Base-by-base conservation (phyloP, 2,329 filamentous ascomycete genomes). In the Pseudogymnoascus pannorum region DNA sequence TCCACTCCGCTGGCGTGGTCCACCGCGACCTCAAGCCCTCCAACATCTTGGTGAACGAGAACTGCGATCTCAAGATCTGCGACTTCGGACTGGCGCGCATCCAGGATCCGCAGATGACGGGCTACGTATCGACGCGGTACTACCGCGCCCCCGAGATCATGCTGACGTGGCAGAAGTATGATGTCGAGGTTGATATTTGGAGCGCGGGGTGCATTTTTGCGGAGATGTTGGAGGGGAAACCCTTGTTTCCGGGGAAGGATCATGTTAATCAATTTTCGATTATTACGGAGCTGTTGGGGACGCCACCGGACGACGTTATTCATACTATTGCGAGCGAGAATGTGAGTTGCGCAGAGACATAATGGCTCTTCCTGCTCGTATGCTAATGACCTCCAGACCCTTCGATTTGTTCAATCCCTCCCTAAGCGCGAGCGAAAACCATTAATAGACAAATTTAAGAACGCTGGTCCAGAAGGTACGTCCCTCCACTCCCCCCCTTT, bases 161-260 rank as follows among this genome's bases (percentile, higher is more conserved):
- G 94, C 91, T 99, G 73, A 97, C 94, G 66, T 99, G 94, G 94
- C 94, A 99, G 81, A 99, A 99, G 79, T 99, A 99, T 77, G 94
- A 99, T 69, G 87, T 97, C 57, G 94, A 97, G 78, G 94, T 99
- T 62, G 94, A 99, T 74, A 96, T 99, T 73, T 99, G 94, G 94
- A 97, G 94, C 74, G 93, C 93, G 16, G 94, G 94, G 64, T 99
- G 94, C 77, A 99, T 99, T 73, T 97, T 99, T 70, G 94, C 94
- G 42, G 94, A 99, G 78, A 99, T 99, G 94, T 83, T 99, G 63
- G 93, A 97, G 78, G 94, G 94, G 73, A 97, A 97, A 79, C 94
- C 94, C 31, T 79, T 99, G 20, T 99, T 99, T 81, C 94, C 94
- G 0, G 94, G 94, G 74, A 99, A 99, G 79, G 94, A 99, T 73